Evolutionary conservation across 2,329 filamentous ascomycete genomes (phyloP).

Genomic region (Graphilbum fragrans): DNA sequence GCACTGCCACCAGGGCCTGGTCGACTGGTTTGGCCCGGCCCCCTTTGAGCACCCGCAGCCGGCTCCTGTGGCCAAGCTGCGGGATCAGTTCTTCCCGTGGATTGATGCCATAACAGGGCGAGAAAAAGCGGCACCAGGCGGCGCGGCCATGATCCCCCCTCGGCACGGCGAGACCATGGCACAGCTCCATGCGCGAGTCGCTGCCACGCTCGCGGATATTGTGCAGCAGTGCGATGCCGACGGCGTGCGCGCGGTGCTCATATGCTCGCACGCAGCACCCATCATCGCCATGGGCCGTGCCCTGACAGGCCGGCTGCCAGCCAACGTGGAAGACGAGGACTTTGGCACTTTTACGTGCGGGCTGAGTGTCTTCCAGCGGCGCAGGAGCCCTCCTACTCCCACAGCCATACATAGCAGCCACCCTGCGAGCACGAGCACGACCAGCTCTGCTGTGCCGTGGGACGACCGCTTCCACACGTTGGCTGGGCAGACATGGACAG

Average conservation of each 20-base stretch:
- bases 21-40: conserved; percentile 87
- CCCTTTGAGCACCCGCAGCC: conserved; percentile 77
- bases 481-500: conserved; percentile 33
- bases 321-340: conserved; percentile 60
- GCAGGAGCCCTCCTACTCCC: conserved; percentile 7
- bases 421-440: too few relatives aligned
- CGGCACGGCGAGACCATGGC: conserved; percentile 66
- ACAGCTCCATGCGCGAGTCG: conserved; percentile 69
- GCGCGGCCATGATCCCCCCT: conserved; percentile 46
- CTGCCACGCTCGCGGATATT: conserved; percentile 55
- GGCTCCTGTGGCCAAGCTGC: conserved; percentile 50
- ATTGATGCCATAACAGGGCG: conserved; percentile 45
- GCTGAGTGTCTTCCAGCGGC: conserved; percentile 49
- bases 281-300: conserved; percentile 78
- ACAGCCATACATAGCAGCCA: not conserved
- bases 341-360: conserved; percentile 79
- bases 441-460: conserved; percentile 4
- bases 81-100: conserved; percentile 52
- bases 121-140: too few relatives aligned
- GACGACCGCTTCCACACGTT: conserved; percentile 8
- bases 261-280: conserved; percentile 83
- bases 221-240: conserved; percentile 62
- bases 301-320: conserved; percentile 67
- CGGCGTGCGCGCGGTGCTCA: conserved; percentile 56
- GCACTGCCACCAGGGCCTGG: conserved; percentile 45